Base-by-base conservation (phyloP, 1,284 basidiomycete genomes). In the Moesziomyces globuligerus region DNA sequence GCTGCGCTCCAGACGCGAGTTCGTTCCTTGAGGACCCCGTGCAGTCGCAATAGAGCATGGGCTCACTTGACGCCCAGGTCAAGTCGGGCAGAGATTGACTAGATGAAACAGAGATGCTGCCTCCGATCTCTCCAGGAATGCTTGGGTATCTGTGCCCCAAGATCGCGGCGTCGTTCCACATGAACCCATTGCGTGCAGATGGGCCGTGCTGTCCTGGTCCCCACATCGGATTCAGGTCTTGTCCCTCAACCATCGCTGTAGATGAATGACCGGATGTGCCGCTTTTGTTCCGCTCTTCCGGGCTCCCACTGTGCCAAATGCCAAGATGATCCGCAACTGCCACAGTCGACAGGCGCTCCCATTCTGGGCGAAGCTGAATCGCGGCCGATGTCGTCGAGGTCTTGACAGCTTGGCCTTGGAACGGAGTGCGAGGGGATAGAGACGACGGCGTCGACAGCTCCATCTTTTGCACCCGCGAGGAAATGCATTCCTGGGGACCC, bases 201-300 rank as follows among this genome's bases (percentile, higher is more conserved):
- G 4, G 0, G 13, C 20, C 25, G 7, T 34, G 13, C 3, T 38
- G 18, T 21, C 37, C 17, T 10, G 29, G 23, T 3, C 56, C 48
- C 56, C 62, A 66, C 43, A 55, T 55, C 6, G 55, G 48, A n/a
- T 55, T 55, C 5, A 28, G 32, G 2, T 17, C 13, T 17, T 34
- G 3, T 4, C 11, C 15, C 7, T 17, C 32, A 13, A 17, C 32
- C 7, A 17, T 13, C 15, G 15, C 15, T 17, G 32, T 34, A 7
- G 15, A 34, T n/a, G n/a, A n/a, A n/a, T n/a, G n/a, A n/a, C n/a
- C n/a, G n/a, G n/a, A n/a, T n/a, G n/a, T n/a, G n/a, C n/a, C n/a
- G n/a, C n/a, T n/a, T n/a, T n/a, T n/a, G n/a, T n/a, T n/a, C n/a
- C n/a, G n/a, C n/a, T n/a, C n/a, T n/a, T n/a, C n/a, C n/a, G n/a